Evolutionary conservation across 2,329 filamentous ascomycete species (phyloP), one percentile per base, ranked within the genome.

Genomic region (Aspergillus texensis): DNA sequence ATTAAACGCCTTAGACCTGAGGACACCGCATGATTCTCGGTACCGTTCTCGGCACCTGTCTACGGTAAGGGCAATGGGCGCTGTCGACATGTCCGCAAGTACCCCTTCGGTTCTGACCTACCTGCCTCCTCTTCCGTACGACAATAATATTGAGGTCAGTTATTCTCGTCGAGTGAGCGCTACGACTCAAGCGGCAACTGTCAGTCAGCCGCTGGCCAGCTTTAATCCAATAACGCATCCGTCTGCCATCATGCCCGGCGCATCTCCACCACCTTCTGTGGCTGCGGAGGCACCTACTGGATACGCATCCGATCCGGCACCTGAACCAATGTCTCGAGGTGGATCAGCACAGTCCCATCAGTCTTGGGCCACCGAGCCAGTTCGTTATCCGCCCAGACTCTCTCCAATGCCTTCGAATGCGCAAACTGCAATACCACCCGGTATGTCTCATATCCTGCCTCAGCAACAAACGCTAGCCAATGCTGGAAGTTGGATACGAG

Each of bases 311-410:
- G 77, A 79, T 32, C 68, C 71, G 1, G 65, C 63, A 4, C 56
- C 70, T 1, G 75, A 75, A 48, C 68, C 74, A 4, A 74, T 80
- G 67, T 74, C 77, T 3, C 76, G 77, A 39, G 68, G 71, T 19
- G 68, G 72, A 10, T 79, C 77, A 0, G 67, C 65, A 3, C 70
- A 75, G 50, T 79, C 78, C 8, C 69, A 73, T 24, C 71, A 74
- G 21, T 79, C 77, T 5, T 74, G 75, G 73, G 70, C 72, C 16
- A 79, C 78, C 8, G 78, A 80, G 16, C 77, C 78, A 11, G 65
- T 71, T 11, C 70, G 69, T 16, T 72, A 72, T 36, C 70, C 73
- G 6, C 66, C 72, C 6, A 66, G 67, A 12, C 69, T 75, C 67
- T 70, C 74, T 9, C 71, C 69, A 9, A 50, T 65, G 9, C 64